These are phyloP conservation scores for Picea sitchensis DNA, from an alignment of 75 land plant genomes.

Conservation along the genomic window DNA sequence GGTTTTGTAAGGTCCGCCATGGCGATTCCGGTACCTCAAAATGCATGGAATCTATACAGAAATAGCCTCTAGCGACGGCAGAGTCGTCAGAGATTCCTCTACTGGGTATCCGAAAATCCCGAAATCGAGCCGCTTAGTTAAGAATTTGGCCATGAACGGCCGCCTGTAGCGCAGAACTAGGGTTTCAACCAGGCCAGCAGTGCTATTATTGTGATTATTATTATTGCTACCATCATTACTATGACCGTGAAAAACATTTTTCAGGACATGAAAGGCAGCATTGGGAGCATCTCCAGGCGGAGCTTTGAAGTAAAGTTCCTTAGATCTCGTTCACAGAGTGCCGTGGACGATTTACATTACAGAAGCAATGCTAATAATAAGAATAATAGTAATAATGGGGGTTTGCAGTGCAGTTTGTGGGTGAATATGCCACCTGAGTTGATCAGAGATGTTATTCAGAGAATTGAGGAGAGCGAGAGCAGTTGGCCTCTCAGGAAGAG, in stretches of 20 bases:
- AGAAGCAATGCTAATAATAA: not conserved
- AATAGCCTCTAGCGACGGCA: not conserved
- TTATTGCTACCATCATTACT: not conserved
- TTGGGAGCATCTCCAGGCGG: not conserved
- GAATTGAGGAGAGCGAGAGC: constrained; percentile 61
- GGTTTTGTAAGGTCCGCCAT: constrained; percentile 4
- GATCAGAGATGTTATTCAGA: constrained; percentile 58
- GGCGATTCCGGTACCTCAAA: not conserved
- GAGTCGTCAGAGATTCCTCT: not conserved
- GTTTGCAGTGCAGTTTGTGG: constrained; percentile 58
- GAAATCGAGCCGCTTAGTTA: not conserved
- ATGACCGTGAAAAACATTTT: constrained; percentile 7
- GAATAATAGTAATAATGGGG: not conserved
- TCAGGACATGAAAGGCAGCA: not conserved
- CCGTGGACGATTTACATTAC: not conserved
- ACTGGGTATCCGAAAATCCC: not conserved
- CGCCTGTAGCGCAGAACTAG: not conserved
- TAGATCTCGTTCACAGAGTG: not conserved
- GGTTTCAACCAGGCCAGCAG: not conserved
- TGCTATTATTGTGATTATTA: not conserved
- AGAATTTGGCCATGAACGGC: constrained; percentile 5
- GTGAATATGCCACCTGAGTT: constrained; percentile 77
- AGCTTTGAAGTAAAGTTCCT: not conserved
- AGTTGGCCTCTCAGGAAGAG: constrained; percentile 65
- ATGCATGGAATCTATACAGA: not conserved